These are phyloP conservation scores for Acarospora socialis DNA, from an alignment of 2,329 filamentous ascomycete species.

Conservation along the genomic window DNA sequence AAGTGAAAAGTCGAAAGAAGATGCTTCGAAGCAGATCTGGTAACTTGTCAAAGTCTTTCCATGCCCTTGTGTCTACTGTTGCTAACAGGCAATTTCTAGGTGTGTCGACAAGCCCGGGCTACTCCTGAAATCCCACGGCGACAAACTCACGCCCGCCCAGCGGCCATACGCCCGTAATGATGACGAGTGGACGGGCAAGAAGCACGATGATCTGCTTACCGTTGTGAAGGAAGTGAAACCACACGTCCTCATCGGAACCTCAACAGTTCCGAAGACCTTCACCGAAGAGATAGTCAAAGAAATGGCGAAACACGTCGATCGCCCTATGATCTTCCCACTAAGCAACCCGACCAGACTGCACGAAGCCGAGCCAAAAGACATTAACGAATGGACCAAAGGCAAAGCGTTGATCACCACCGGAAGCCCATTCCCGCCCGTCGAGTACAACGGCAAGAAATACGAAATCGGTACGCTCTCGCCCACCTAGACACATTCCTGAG, in stretches of 20 bases:
- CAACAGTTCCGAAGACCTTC: constrained; percentile 62
- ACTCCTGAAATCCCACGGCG: constrained; percentile 47
- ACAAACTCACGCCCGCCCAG: constrained; percentile 53
- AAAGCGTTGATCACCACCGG: constrained; percentile 70
- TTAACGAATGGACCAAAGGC: constrained; percentile 66
- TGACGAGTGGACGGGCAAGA: constrained; percentile 45
- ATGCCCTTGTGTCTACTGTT: too few species aligned
- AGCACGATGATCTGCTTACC: constrained; percentile 45
- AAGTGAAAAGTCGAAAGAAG: constrained; percentile 50
- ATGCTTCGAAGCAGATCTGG: constrained; percentile 71
- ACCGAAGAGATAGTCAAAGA: constrained; percentile 58
- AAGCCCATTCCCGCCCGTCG: constrained; percentile 64
- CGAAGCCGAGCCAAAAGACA: constrained; percentile 63
- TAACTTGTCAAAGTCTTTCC: constrained; percentile 22
- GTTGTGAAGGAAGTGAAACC: constrained; percentile 60
- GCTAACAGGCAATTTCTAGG: constrained; percentile 29
- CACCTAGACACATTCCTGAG: constrained; percentile 10
- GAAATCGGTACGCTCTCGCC: constrained; percentile 33
- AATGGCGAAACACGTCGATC: constrained; percentile 58
- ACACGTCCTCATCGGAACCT: constrained; percentile 72
- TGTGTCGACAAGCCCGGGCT: constrained; percentile 71
- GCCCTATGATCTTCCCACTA: constrained; percentile 67
- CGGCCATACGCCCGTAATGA: constrained; percentile 50
- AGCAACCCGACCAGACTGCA: constrained; percentile 76
- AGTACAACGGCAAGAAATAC: constrained; percentile 38